phyloP scores from a whole-genome alignment of 1,284 basidiomycete genomes.

The Exobasidium cylindrosporum region DNA sequence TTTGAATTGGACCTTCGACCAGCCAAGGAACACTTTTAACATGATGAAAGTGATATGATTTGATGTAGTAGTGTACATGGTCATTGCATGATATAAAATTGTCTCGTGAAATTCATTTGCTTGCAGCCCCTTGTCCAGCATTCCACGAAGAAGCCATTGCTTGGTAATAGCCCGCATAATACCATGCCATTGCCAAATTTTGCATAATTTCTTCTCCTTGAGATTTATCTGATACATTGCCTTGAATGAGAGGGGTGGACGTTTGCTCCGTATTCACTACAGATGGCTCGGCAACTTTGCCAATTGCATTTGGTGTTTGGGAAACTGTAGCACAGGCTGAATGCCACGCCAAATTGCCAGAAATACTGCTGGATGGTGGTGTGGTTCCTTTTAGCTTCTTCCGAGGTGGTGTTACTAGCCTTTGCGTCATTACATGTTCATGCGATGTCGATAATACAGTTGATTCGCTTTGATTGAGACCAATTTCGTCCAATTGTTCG shows the following conservation, averaged over 20 bases:
- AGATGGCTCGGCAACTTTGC: background rate
- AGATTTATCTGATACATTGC: too few species aligned
- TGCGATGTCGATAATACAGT: too few species aligned
- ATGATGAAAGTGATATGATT: too few species aligned
- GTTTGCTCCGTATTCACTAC: background rate
- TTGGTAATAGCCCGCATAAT: slow-evolving; percentile 24
- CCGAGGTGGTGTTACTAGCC: background rate
- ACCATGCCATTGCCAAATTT: slow-evolving; percentile 17
- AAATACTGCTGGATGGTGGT: slow-evolving; percentile 10
- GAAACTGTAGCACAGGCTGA: slow-evolving; percentile 16
- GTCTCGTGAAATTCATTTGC: too few species aligned
- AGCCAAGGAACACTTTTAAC: slow-evolving; percentile 37
- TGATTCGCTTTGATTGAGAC: too few species aligned
- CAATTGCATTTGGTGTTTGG: slow-evolving; percentile 15
- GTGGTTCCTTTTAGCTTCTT: background rate
- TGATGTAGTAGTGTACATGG: too few species aligned
- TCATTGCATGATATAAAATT: too few species aligned
- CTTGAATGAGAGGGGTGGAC: too few species aligned
- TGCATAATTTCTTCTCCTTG: slow-evolving; percentile 12
- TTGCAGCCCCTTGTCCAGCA: background rate
- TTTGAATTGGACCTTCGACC: slow-evolving; percentile 42
- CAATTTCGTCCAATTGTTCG: slow-evolving; percentile 2
- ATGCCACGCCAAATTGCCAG: slow-evolving; percentile 14
- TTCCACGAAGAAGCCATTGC: slow-evolving; percentile 9
- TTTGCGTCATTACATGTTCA: too few species aligned